Conservation (phyloP, 345 rosid genomes). For the Moringa oleifera region DNA sequence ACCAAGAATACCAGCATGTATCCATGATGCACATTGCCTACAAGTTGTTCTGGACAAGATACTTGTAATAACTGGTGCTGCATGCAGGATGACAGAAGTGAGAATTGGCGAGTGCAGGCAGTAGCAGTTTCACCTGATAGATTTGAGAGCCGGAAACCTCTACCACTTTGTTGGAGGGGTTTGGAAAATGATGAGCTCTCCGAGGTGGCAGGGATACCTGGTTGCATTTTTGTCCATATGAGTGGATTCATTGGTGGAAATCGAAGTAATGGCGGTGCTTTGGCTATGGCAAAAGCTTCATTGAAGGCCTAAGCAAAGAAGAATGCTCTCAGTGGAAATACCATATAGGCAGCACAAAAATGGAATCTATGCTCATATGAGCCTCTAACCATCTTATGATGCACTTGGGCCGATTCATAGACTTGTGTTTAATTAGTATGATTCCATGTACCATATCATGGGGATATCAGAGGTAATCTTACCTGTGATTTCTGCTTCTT, state of each 20-base stretch:
- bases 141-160: constrained; percentile 77
- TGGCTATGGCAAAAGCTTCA: constrained; percentile 63
- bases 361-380: background rate
- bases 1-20: no score
- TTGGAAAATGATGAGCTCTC: constrained; percentile 64
- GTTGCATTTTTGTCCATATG: constrained; percentile 78
- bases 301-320: constrained; percentile 14
- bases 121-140: constrained; percentile 68
- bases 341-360: no score
- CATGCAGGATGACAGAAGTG: constrained; percentile 77
- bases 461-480: background rate
- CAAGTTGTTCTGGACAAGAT: background rate
- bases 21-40: background rate
- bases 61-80: background rate
- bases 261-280: constrained; percentile 56
- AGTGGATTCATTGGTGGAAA: constrained; percentile 84
- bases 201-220: constrained; percentile 47
- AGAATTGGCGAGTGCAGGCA: constrained; percentile 76
- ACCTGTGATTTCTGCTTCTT: background rate
- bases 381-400: background rate
- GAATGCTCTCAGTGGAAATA: no score
- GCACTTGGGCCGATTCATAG: background rate
- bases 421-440: background rate
- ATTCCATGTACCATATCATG: background rate
- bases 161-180: constrained; percentile 77